Evolutionary conservation across 805 yeast genomes (phyloP).

Genomic region (Ogataea paraovalis): DNA sequence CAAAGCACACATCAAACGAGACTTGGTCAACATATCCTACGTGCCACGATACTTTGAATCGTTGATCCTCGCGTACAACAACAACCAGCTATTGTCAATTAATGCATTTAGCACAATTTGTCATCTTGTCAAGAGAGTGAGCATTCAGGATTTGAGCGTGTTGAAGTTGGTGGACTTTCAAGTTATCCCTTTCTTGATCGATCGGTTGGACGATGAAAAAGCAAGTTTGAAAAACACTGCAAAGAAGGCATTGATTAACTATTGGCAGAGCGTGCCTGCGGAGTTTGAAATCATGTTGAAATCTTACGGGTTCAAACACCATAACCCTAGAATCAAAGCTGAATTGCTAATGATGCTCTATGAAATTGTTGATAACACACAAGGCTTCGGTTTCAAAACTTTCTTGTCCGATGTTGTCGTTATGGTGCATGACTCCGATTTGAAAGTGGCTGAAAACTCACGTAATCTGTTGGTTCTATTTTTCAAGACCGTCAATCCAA

Average conservation of each 20-base stretch:
- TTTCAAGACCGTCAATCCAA: constrained; percentile 32
- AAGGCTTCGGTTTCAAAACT: constrained; percentile 32
- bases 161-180: constrained; percentile 39
- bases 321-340: constrained; percentile 34
- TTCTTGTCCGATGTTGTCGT: constrained; percentile 25
- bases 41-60: constrained; percentile 51
- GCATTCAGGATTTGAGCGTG: constrained; percentile 49
- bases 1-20: constrained; percentile 53
- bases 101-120: constrained; percentile 50
- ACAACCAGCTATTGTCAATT: constrained; percentile 35
- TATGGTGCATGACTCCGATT: constrained; percentile 17
- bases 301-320: constrained; percentile 40
- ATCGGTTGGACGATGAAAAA: constrained; percentile 41
- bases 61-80: constrained; percentile 42
- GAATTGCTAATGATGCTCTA: constrained; percentile 44
- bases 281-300: constrained; percentile 44
- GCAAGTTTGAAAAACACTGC: constrained; percentile 39
- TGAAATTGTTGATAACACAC: constrained; percentile 36
- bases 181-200: constrained; percentile 50
- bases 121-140: constrained; percentile 53
- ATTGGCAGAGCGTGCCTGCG: constrained; percentile 49
- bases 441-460: constrained; percentile 16
- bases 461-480: constrained; percentile 32
- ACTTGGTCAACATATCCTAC: constrained; percentile 45
- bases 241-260: constrained; percentile 47